Evolutionary conservation across 2,329 filamentous ascomycete species (phyloP), one percentile per base, ranked within the genome.

Genomic region (Rutstroemia sp.): DNA sequence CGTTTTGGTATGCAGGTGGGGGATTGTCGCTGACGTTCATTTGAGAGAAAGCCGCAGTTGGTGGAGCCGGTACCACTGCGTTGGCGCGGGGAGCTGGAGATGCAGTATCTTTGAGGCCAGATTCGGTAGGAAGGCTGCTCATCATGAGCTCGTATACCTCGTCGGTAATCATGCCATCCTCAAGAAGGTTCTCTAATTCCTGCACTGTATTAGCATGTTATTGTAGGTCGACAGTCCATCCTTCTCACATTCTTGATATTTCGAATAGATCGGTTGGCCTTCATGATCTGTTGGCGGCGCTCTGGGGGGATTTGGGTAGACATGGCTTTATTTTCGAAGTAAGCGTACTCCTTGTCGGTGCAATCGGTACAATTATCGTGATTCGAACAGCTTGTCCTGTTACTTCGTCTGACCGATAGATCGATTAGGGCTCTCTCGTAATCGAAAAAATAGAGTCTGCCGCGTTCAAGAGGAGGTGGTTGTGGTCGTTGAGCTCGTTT

Each of bases 111-210:
- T 67, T 65, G 58, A 88, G 76, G 19, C 82, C 75, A 16, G 81
- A 81, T 69, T 91, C 88, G 62, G 79, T 74, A 38, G 92, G 92
- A 34, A 97, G 84, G 66, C 88, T 80, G 61, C 77, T 75, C 68
- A 86, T 78, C 70, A 96, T 89, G 51, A 79, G 80, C 67, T 89
- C 86, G 69, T 92, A 90, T 68, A 86, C 83, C 56, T 83, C 75
- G 58, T 88, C 84, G 61, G 80, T 83, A 70, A 97, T 89, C 68
- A 92, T 78, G 63, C 86, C 86, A 67, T 87, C 83, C 71, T 96
- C 92, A 64, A 89, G 82, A 59, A 97, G 88, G 64, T 85, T 88
- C 73, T 96, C 91, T 59, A 96, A 87, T 76, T 96, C 92, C 92
- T 96, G 64, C 38, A 9, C 4, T 42, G n/a, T 45, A 47, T 64